Conservation (phyloP, 768 basidiomycete species). For the Pisolithus tinctorius region DNA sequence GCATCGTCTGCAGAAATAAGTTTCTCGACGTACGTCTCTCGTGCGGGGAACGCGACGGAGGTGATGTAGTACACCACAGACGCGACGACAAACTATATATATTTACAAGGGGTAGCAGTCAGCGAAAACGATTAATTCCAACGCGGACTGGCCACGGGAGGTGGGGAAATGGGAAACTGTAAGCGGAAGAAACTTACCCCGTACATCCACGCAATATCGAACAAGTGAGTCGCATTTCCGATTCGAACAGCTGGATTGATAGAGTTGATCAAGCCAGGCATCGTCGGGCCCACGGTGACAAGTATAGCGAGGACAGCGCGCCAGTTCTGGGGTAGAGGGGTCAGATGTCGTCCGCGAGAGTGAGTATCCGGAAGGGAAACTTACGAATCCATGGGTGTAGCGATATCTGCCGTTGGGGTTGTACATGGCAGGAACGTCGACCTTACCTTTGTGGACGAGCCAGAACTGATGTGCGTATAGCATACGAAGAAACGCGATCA, state of each 20-base stretch:
- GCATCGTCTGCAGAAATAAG: conserved; percentile 18
- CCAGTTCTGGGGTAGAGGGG: conserved; percentile 55
- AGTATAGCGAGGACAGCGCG: conserved; percentile 66
- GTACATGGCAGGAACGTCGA: conserved; percentile 84
- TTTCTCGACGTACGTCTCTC: conserved; percentile 19
- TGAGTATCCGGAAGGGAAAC: conserved; percentile 17
- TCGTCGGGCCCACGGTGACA: conserved; percentile 58
- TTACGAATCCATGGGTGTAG: conserved; percentile 69
- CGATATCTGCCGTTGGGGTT: conserved; percentile 70
- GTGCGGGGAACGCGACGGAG: conserved; percentile 20
- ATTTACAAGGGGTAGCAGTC: neutral
- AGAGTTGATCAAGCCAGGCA: conserved; percentile 72
- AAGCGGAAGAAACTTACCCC: conserved; percentile 40
- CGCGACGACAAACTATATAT: conserved; percentile 18
- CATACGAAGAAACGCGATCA: neutral
- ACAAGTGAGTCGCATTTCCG: conserved; percentile 50
- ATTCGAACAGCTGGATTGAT: conserved; percentile 63
- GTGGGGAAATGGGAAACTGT: no score
- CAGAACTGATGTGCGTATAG: conserved; percentile 47
- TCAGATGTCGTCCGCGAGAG: neutral
- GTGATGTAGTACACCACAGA: conserved; percentile 21
- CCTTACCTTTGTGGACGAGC: conserved; percentile 62
- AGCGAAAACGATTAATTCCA: neutral
- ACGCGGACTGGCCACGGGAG: no score
- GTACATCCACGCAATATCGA: conserved; percentile 71